A percentile compares a stretch with the other conserved stretches of the same genome.
These are phyloP conservation scores for Filobasidium floriforme DNA, from an alignment of 768 basidiomycete genomes.

Conservation along the genomic window DNA sequence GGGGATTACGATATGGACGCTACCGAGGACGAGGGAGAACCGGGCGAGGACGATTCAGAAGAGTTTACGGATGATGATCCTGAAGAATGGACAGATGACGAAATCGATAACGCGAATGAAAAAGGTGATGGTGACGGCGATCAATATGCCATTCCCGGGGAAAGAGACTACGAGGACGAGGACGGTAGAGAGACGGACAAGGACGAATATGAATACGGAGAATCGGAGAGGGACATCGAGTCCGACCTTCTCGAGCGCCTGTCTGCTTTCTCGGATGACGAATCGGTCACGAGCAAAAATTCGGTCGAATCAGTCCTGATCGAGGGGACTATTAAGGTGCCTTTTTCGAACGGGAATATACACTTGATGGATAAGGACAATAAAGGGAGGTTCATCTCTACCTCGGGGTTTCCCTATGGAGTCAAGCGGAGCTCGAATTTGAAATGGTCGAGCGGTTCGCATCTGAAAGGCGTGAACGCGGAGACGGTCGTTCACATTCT, in stretches of 20 bases:
- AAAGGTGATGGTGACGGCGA: not conserved
- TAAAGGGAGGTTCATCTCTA: not conserved
- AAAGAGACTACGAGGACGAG: constrained; percentile 6
- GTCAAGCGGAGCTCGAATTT: not conserved
- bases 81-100: constrained; percentile 30
- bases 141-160: not conserved
- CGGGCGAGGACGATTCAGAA: constrained; percentile 12
- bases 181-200: constrained; percentile 22
- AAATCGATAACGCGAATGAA: constrained; percentile 23
- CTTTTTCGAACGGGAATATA: not conserved
- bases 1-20: constrained; percentile 3
- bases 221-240: not conserved
- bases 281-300: not conserved
- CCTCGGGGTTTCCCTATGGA: not conserved
- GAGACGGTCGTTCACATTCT: constrained; percentile 12
- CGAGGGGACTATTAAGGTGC: not conserved
- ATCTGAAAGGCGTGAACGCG: constrained; percentile 5
- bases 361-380: not conserved
- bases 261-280: not conserved
- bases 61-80: no score
- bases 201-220: constrained; percentile 28
- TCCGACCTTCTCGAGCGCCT: not conserved
- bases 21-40: constrained; percentile 26
- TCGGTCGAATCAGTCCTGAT: not conserved
- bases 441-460: constrained; percentile 9